Evolutionary conservation across 2,329 filamentous ascomycete genomes (phyloP), one percentile per base, ranked within the genome.

Genomic region (Pseudocercospora fuligena): DNA sequence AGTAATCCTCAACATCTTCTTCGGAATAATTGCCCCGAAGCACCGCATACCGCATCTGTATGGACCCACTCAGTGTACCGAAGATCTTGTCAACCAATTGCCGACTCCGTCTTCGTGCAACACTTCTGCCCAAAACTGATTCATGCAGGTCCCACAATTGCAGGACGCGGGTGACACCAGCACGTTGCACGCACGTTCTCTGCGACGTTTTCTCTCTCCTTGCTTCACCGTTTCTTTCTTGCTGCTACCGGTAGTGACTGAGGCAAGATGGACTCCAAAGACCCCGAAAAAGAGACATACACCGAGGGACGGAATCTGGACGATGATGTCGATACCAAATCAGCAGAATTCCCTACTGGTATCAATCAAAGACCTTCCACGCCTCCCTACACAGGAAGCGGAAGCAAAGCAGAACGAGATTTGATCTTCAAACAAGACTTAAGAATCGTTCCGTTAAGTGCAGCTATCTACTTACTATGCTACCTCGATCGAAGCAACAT

Each of bases 401-500:
- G 64, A 16, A 66, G 61, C 2, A 40, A 54, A 40, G 62, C 60
- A 53, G 67, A 71, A 16, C 59, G 66, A 53, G 59, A 65, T 5
- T 53, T 72, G 23, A 60, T 72, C 7, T 64, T 67, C 33, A 73
- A 74, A 56, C 88, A 90, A 72, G 89, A 91, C 75, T 66, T 86
- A 19, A 83, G 86, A 63, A 89, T 91, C 64, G 80, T 91, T 14
- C 89, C 89, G 1, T 78, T 91, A 14, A 86, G 83, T n/a, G 86
- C 87, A 6, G 80, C 77, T 61, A 89, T 91, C 60, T 92, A 90
- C 76, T 82, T 91, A 54, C 82, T 91, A 23, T 89, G 87, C 77
- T 91, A 89, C 75, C 83, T 91, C 25, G 89, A 91, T 77, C 87
- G 61, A 19, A 67, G 64, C 63, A 92, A 91, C 76, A 91, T 92